A percentile compares a stretch with the other conserved stretches of the same genome.
Conservation (phyloP, 192 early-diverging fungal genomes). For the Phlyctochytrium bullatum region DNA sequence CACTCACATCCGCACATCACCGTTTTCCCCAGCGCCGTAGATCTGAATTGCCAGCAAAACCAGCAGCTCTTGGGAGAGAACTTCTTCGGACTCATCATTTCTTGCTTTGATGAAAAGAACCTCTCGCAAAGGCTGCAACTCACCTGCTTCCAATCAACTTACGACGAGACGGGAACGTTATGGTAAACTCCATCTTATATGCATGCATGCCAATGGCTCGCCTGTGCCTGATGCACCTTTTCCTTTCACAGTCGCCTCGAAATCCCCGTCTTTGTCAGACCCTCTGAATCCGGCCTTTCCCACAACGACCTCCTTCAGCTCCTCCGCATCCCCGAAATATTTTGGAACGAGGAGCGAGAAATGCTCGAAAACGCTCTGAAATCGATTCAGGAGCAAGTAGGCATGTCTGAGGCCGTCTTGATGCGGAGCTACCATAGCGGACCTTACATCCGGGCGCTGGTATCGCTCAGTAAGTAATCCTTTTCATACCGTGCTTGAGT, state of each 20-base stretch:
- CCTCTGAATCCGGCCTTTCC: constrained; percentile 7
- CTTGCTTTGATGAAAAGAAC: constrained; percentile 37
- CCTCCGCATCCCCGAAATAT: constrained; percentile 20
- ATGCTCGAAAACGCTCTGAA: constrained; percentile 4
- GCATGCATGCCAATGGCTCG: too few species aligned
- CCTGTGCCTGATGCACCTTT: too few species aligned
- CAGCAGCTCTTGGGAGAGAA: constrained; percentile 39
- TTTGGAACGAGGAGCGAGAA: constrained; percentile 11
- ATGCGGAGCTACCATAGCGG: constrained; percentile 27
- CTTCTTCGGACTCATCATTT: constrained; percentile 45
- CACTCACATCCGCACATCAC: constrained; percentile 52
- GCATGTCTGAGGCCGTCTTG: neutral
- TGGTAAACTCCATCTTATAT: constrained; percentile 1
- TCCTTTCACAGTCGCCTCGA: constrained; percentile 19
- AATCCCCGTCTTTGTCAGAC: constrained; percentile 20
- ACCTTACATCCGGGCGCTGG: constrained; percentile 23
- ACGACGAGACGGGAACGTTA: constrained; percentile 14
- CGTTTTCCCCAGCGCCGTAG: constrained; percentile 43
- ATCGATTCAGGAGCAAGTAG: neutral
- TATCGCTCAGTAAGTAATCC: neutral
- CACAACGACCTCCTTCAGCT: constrained; percentile 6
- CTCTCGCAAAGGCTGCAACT: constrained; percentile 29
- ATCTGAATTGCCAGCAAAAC: constrained; percentile 39
- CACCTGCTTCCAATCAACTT: constrained; percentile 35
- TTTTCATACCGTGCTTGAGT: neutral